phyloP scores from a whole-genome alignment of 345 rosid species.

The Bruguiera parviflora region DNA sequence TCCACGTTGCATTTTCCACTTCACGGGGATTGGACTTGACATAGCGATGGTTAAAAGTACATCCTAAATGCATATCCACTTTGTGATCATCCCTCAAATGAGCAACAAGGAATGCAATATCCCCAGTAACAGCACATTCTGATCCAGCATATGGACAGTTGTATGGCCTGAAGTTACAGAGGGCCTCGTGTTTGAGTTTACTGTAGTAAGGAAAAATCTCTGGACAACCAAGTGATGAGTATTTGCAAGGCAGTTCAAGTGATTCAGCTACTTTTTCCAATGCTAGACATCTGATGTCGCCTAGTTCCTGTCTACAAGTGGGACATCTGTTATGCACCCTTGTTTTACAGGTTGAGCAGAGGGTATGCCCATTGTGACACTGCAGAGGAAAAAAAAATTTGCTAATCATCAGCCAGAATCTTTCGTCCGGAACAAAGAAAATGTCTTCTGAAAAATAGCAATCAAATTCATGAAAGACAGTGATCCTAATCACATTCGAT shows the following conservation, averaged over 20 bases:
- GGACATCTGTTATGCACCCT: constrained; percentile 93
- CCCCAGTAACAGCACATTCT: constrained; percentile 81
- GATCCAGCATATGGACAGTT: constrained; percentile 95
- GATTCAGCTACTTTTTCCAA: constrained; percentile 96
- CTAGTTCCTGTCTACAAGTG: constrained; percentile 96
- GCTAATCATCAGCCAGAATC: constrained; percentile 1
- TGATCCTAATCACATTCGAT: not conserved
- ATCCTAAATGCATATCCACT: constrained; percentile 97
- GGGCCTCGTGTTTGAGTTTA: constrained; percentile 83
- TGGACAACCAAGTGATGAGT: constrained; percentile 73
- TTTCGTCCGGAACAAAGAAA: not conserved
- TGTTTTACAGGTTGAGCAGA: constrained; percentile 89
- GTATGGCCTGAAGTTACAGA: constrained; percentile 89
- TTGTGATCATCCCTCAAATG: constrained; percentile 95
- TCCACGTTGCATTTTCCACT: constrained; percentile 98
- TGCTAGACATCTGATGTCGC: constrained; percentile 90
- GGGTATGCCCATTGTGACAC: constrained; percentile 99
- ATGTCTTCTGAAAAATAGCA: not conserved
- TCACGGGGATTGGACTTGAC: constrained; percentile 97
- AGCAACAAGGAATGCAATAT: constrained; percentile 79
- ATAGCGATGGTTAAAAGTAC: constrained; percentile 95
- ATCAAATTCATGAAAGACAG: not conserved
- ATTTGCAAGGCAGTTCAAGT: constrained; percentile 86
- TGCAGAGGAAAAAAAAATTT: constrained; percentile 32
- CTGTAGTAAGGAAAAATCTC: constrained; percentile 94